Evolutionary conservation across 495 filamentous ascomycete species (phyloP).

Genomic region (Entonaema liquescens): DNA sequence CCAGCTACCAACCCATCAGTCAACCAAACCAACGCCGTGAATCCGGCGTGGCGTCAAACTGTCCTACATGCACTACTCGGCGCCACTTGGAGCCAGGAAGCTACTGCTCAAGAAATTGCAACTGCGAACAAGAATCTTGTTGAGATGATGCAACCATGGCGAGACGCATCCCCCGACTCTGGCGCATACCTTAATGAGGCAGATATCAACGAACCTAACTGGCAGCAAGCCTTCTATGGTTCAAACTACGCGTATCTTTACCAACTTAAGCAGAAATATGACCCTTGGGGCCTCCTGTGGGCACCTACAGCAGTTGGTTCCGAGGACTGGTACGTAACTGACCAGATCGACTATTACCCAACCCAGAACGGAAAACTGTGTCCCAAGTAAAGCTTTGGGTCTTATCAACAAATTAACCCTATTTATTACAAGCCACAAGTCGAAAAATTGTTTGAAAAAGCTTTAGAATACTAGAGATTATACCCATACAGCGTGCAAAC

Average conservation of each 20-base stretch:
- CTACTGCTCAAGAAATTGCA: slow-evolving; percentile 27
- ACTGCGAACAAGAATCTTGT: slow-evolving; percentile 35
- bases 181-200: slow-evolving; percentile 55
- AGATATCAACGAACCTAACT: slow-evolving; percentile 64
- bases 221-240: slow-evolving; percentile 66
- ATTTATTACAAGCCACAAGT: not conserved
- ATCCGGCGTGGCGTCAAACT: slow-evolving; percentile 52
- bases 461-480: not conserved
- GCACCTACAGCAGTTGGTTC: slow-evolving; percentile 53
- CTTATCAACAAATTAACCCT: not conserved
- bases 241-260: slow-evolving; percentile 52
- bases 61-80: slow-evolving; percentile 48
- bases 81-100: slow-evolving; percentile 45
- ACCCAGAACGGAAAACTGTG: slow-evolving; percentile 42
- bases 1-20: slow-evolving; percentile 35
- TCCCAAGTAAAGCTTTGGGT: slow-evolving; percentile 6
- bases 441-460: not conserved
- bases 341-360: slow-evolving; percentile 38
- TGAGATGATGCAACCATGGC: slow-evolving; percentile 35
- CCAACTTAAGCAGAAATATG: slow-evolving; percentile 58
- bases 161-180: slow-evolving; percentile 41
- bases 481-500: not conserved
- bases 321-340: slow-evolving; percentile 31
- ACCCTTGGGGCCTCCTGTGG: slow-evolving; percentile 61
- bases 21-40: slow-evolving; percentile 43